Evolutionary conservation across 306 rosid genomes (phyloP), one percentile per base, ranked within the genome.

Genomic region (Citrullus mucosospermus): DNA sequence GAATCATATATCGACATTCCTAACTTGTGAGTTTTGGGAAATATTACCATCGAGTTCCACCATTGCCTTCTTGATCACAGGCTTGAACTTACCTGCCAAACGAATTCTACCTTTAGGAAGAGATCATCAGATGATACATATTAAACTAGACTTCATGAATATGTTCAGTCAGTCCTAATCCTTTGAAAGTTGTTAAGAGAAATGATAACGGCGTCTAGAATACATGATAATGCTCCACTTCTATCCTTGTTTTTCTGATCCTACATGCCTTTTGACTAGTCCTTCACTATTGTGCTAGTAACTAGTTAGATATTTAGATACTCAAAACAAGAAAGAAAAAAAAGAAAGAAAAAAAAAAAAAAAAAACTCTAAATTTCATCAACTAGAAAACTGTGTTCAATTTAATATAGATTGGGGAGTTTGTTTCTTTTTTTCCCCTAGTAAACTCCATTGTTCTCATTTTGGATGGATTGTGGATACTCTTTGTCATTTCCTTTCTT

Each of bases 51-150:
- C 97, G 59, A 96, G 99, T 87, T 96, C 99, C 85, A 96, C 99
- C 98, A 96, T 91, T 80, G 99, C 99, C 92, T 96, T 96, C 96
- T 96, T 96, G 82, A 96, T 92, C 88, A 96, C 99, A 65, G 99
- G 97, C 91, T 96, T 96, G 86, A 91, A 92, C 79, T 96, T 92
- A 69, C 99, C 99, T 96, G 87, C 2, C 6, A 70, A 22, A 44
- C 8, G 38, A 44, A 70, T 44, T 70, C 76, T 22, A 20, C 39
- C 76, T 70, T 70, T 70, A 70, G 76, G 22, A 70, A 44, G 57
- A 70, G 39, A 25, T 43, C 2, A 32, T 68, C 13, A 12, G 43
- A 68, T n/a, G 17, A 43, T 68, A 6, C 43, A 44, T 44, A 69
- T 43, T 43, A 43, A 43, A 16, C n/a, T 4, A 44, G 12, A 6